phyloP scores from a whole-genome alignment of 2,329 filamentous ascomycete genomes.

The Penicillium oxalicum region DNA sequence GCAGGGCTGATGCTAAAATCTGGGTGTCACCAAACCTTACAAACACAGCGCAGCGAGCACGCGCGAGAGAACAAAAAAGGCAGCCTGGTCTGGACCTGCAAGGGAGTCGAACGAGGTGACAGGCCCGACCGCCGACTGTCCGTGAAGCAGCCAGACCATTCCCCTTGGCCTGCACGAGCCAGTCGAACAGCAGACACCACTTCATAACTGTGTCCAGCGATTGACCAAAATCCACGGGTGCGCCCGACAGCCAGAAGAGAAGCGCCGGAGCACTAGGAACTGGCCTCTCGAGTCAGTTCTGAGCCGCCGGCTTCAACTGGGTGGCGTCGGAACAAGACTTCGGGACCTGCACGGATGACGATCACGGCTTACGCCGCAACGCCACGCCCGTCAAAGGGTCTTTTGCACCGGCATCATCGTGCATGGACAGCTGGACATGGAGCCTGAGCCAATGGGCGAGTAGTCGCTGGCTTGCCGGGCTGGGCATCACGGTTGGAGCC shows the following conservation, averaged over 20 bases:
- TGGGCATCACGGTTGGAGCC: background rate
- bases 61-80: constrained; percentile 3
- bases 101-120: too few species aligned
- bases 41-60: constrained; percentile 5
- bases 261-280: background rate
- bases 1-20: too few species aligned
- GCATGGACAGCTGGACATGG: background rate
- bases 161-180: too few species aligned
- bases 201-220: too few species aligned
- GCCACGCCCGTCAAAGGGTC: constrained; percentile 17
- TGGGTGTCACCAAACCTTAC: too few species aligned
- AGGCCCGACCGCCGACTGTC: background rate
- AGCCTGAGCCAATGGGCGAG: background rate
- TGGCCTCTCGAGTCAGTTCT: background rate
- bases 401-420: background rate
- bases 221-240: too few species aligned
- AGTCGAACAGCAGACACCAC: too few species aligned
- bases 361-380: constrained; percentile 9
- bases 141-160: background rate
- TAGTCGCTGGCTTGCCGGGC: background rate
- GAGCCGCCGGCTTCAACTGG: constrained; percentile 11
- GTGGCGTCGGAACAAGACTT: constrained; percentile 15
- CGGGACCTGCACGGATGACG: constrained; percentile 14
- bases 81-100: too few species aligned
- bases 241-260: too few species aligned